A percentile compares a stretch with the other conserved stretches of the same genome.
These are phyloP conservation scores for Talaromyces sp. DNA, from an alignment of 2,329 filamentous ascomycete species.

Conservation along the genomic window DNA sequence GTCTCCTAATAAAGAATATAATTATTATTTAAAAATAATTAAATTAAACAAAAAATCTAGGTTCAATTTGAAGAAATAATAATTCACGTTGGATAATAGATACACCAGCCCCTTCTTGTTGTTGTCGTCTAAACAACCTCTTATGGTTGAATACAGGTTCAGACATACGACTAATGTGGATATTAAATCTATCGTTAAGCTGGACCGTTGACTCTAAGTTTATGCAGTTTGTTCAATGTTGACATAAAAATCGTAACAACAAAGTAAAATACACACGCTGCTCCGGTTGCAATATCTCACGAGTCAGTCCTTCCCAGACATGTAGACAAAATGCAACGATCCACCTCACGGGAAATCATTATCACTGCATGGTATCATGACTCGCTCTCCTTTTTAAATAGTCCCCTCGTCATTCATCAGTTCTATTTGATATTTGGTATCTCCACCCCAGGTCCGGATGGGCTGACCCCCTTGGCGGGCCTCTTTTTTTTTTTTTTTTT, in stretches of 20 bases:
- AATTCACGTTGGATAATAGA: too few relatives aligned
- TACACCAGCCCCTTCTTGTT: too few relatives aligned
- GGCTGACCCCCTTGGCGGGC: not conserved
- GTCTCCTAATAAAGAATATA: too few relatives aligned
- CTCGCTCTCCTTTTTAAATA: not conserved
- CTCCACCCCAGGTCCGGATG: not conserved
- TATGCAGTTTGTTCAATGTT: conserved; percentile 9
- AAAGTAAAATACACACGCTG: conserved; percentile 14
- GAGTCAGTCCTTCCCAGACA: conserved; percentile 5
- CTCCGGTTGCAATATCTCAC: conserved; percentile 7
- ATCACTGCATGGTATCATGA: conserved; percentile 14
- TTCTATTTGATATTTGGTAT: not conserved
- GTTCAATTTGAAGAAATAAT: too few relatives aligned
- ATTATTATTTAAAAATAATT: too few relatives aligned
- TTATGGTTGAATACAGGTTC: too few relatives aligned
- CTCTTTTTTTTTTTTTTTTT: not conserved
- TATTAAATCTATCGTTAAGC: not conserved
- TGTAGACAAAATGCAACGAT: conserved; percentile 7
- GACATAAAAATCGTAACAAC: conserved; percentile 8
- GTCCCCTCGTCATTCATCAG: not conserved
- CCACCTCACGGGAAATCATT: conserved; percentile 7
- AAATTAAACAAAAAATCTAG: too few relatives aligned
- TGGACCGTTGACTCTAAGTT: not conserved
- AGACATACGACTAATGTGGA: not conserved
- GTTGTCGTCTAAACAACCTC: too few relatives aligned